Conservation (phyloP, 495 filamentous ascomycete species). For the Talaromyces nanjingensis region DNA sequence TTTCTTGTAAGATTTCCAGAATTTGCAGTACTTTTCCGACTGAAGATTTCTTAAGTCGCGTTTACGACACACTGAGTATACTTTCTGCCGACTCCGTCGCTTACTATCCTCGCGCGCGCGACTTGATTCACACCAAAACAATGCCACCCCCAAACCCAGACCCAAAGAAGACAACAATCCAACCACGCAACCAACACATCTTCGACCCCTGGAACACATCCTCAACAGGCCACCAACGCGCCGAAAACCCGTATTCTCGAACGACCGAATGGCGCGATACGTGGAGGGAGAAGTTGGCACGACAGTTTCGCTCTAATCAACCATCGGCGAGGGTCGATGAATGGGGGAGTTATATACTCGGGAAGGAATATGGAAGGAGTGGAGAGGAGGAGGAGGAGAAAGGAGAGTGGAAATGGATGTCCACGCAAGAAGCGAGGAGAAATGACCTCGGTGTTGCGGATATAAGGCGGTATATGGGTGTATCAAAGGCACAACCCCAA, state of each 20-base stretch:
- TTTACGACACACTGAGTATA: neutral
- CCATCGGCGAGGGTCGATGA: neutral
- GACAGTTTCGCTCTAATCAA: slow-evolving; percentile 51
- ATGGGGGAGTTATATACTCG: neutral
- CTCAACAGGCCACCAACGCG: slow-evolving; percentile 73
- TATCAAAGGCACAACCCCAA: neutral
- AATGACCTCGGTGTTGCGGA: slow-evolving; percentile 34
- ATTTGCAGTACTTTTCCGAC: neutral
- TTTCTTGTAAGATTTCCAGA: too few relatives aligned
- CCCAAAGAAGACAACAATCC: neutral
- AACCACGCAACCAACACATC: slow-evolving; percentile 12
- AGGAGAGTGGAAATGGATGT: slow-evolving; percentile 12
- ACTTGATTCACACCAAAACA: neutral
- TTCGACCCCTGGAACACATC: slow-evolving; percentile 82
- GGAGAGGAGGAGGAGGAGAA: slow-evolving; percentile 4
- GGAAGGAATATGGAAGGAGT: neutral
- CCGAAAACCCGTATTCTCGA: slow-evolving; percentile 49
- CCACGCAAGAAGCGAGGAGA: slow-evolving; percentile 8
- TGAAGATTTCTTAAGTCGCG: neutral
- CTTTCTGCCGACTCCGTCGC: neutral
- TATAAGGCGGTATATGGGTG: slow-evolving; percentile 53
- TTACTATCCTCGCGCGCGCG: neutral
- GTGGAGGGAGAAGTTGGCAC: slow-evolving; percentile 55
- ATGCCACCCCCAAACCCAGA: neutral
- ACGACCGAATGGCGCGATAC: slow-evolving; percentile 66